phyloP scores from a whole-genome alignment of 805 yeast species.

The Brettanomyces anomalus region DNA sequence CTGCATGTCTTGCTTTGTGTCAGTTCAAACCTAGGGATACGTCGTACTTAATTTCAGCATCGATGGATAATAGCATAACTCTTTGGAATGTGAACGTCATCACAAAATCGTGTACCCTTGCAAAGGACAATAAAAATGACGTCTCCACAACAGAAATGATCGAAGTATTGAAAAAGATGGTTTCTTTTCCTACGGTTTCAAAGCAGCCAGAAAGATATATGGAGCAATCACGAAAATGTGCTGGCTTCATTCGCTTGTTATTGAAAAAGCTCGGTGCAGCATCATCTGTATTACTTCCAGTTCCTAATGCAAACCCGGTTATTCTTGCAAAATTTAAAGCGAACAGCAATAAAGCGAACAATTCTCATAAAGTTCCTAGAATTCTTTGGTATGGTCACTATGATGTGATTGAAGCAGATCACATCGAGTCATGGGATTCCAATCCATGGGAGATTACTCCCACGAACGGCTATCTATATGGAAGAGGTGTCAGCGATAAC shows the following conservation, averaged over 20 bases:
- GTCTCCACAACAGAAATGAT: slow-evolving; percentile 45
- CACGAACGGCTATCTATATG: slow-evolving; percentile 77
- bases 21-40: slow-evolving; percentile 32
- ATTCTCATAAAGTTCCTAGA: slow-evolving; percentile 24
- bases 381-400: slow-evolving; percentile 93
- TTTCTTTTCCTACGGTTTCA: slow-evolving; percentile 71
- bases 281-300: slow-evolving; percentile 58
- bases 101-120: slow-evolving; percentile 4
- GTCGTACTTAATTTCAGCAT: slow-evolving; percentile 55
- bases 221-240: slow-evolving; percentile 81
- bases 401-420: slow-evolving; percentile 80
- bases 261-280: slow-evolving; percentile 64
- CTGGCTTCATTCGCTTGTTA: slow-evolving; percentile 57
- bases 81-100: slow-evolving; percentile 53
- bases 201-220: slow-evolving; percentile 58
- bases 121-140: not conserved
- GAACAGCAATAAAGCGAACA: slow-evolving; percentile 16
- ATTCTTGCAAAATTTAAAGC: slow-evolving; percentile 67
- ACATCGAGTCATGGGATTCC: slow-evolving; percentile 52
- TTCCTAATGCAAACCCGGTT: slow-evolving; percentile 74
- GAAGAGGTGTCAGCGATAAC: slow-evolving; percentile 90
- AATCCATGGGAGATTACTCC: slow-evolving; percentile 74
- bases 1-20: slow-evolving; percentile 44
- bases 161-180: slow-evolving; percentile 48
- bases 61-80: slow-evolving; percentile 56